These are phyloP conservation scores for Balakata baccata DNA, from an alignment of 345 rosid genomes.

Conservation along the genomic window DNA sequence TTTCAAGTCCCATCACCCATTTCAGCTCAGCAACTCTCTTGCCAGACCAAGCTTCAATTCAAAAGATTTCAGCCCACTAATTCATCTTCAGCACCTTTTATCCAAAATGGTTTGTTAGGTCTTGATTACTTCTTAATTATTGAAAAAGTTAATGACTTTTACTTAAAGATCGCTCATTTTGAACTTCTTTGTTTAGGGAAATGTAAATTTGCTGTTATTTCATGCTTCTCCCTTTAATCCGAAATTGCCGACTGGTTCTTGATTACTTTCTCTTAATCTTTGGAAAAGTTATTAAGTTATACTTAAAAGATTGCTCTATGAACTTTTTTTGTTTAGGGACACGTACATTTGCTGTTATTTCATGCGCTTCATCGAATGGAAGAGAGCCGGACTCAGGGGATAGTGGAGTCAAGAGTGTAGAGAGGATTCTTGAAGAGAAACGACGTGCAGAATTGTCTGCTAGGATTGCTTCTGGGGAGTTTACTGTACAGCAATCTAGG, in stretches of 20 bases:
- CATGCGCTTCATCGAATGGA: constrained; percentile 57
- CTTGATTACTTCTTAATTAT: neutral
- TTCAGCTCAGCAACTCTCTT: constrained; percentile 1
- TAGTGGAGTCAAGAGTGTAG: constrained; percentile 37
- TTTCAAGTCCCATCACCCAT: constrained; percentile 29
- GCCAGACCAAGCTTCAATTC: constrained; percentile 7
- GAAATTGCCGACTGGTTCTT: neutral
- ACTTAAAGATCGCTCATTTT: neutral
- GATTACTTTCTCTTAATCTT: neutral
- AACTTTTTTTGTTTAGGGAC: constrained; percentile 11
- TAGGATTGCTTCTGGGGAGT: constrained; percentile 80
- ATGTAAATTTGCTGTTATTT: constrained; percentile 23
- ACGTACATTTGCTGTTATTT: constrained; percentile 23
- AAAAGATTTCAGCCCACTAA: constrained; percentile 8
- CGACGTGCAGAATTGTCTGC: constrained; percentile 72
- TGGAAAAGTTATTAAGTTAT: neutral
- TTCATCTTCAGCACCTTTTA: neutral
- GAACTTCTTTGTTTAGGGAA: constrained; percentile 9
- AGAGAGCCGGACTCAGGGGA: constrained; percentile 47
- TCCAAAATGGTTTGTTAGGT: constrained; percentile 4
- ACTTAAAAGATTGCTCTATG: neutral
- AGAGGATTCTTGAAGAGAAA: constrained; percentile 55
- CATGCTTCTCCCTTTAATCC: constrained; percentile 10
- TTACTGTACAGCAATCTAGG: constrained; percentile 64
- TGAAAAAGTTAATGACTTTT: neutral